Conservation (phyloP, 805 yeast species). For the Schwanniomyces yamadae region DNA sequence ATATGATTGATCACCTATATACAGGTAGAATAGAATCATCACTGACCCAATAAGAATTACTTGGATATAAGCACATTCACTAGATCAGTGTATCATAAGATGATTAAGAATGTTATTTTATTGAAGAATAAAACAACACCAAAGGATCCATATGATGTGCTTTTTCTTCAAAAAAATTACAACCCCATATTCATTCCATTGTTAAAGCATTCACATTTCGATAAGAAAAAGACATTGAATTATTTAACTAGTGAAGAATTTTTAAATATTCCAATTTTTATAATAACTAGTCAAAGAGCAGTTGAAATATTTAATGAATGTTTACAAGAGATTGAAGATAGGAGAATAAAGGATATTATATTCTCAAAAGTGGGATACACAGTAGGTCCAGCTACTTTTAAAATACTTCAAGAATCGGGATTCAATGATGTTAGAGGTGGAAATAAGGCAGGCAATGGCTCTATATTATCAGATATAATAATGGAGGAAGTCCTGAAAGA, state of each 20-base stretch:
- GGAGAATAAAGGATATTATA: conserved; percentile 22
- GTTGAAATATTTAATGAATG: conserved; percentile 69
- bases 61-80: too few species aligned
- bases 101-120: conserved; percentile 40
- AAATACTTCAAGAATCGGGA: conserved; percentile 57
- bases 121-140: conserved; percentile 74
- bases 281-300: conserved; percentile 89
- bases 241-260: conserved; percentile 47
- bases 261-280: conserved; percentile 48
- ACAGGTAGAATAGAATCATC: background rate
- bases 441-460: conserved; percentile 76
- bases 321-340: conserved; percentile 26
- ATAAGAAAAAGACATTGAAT: conserved; percentile 42
- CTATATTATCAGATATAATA: conserved; percentile 63
- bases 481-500: conserved; percentile 31
- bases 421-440: conserved; percentile 74
- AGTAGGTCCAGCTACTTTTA: conserved; percentile 87
- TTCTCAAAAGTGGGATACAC: conserved; percentile 65
- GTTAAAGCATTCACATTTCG: conserved; percentile 60
- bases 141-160: conserved; percentile 59
- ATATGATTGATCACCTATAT: too few species aligned
- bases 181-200: conserved; percentile 67
- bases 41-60: too few species aligned
- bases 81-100: background rate
- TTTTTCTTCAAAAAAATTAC: conserved; percentile 35